A percentile compares a stretch with the other conserved stretches of the same genome.
Conservation (phyloP, 1,139 yeast genomes). For the Kodamaea plutei region DNA sequence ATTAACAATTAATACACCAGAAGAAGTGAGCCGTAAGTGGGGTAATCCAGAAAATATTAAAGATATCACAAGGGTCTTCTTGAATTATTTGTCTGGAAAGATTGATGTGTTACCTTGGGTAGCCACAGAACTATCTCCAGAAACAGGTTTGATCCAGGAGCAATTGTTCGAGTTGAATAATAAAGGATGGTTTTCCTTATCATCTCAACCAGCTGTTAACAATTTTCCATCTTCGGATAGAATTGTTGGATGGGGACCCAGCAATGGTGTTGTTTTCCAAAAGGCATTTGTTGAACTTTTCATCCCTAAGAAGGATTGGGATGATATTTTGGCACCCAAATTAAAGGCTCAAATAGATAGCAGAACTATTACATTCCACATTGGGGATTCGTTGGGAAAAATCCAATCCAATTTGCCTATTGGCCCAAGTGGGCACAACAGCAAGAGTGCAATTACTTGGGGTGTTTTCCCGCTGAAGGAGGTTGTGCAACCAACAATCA, state of each 20-base stretch:
- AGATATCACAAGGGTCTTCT: conserved; percentile 68
- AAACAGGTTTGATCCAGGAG: conserved; percentile 89
- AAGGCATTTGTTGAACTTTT: conserved; percentile 87
- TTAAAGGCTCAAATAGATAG: conserved; percentile 42
- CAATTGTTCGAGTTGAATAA: conserved; percentile 76
- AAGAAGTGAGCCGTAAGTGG: conserved; percentile 73
- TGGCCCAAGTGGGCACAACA: conserved; percentile 22
- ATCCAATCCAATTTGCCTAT: conserved; percentile 56
- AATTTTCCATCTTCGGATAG: conserved; percentile 74
- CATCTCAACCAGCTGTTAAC: conserved; percentile 93
- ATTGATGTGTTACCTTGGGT: conserved; percentile 88
- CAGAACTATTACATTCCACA: conserved; percentile 59
- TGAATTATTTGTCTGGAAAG: conserved; percentile 70
- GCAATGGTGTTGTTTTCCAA: conserved; percentile 86
- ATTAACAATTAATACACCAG: conserved; percentile 64
- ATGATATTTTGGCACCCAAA: conserved; percentile 45
- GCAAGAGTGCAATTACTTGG: conserved; percentile 85
- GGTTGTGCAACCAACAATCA: conserved; percentile 81
- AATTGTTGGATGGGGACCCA: conserved; percentile 94
- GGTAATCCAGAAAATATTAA: conserved; percentile 65
- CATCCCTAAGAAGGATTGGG: conserved; percentile 69
- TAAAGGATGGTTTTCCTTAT: conserved; percentile 77
- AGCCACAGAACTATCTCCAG: conserved; percentile 78
- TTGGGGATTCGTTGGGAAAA: conserved; percentile 58
- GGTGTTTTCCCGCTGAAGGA: conserved; percentile 90